phyloP scores from a whole-genome alignment of 352 stramenopile species.

The Phytophthora ramorum region DNA sequence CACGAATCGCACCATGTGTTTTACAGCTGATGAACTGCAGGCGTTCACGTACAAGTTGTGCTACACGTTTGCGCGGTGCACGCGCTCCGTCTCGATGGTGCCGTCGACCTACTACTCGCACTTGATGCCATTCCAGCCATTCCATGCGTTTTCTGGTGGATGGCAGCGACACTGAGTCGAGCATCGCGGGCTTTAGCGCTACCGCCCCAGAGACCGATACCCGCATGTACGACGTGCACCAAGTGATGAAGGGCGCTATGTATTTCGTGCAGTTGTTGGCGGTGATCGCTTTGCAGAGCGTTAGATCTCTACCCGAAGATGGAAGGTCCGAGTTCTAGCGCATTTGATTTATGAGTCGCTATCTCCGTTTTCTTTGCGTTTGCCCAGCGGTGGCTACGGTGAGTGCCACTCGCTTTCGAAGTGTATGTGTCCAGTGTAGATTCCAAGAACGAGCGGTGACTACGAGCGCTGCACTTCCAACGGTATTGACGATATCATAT shows the following conservation, averaged over 20 bases:
- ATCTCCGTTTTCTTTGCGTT: slow-evolving; percentile 9
- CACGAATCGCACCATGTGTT: slow-evolving; percentile 86
- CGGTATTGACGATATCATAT: no score
- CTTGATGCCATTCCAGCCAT: slow-evolving; percentile 85
- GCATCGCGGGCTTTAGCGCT: slow-evolving; percentile 32
- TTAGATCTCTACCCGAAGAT: slow-evolving; percentile 44
- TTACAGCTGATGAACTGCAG: slow-evolving; percentile 75
- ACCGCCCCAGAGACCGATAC: slow-evolving; percentile 41
- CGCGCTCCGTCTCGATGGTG: slow-evolving; percentile 86
- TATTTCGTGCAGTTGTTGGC: slow-evolving; percentile 59
- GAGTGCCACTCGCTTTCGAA: background rate
- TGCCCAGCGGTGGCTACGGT: background rate
- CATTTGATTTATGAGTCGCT: slow-evolving; percentile 31
- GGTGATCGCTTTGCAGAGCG: background rate
- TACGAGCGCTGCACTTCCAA: background rate
- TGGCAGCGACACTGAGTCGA: slow-evolving; percentile 57
- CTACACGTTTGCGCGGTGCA: slow-evolving; percentile 88
- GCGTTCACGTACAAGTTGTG: slow-evolving; percentile 77
- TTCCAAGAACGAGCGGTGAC: slow-evolving; percentile 11
- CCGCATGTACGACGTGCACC: slow-evolving; percentile 60
- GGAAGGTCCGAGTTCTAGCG: background rate
- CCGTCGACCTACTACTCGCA: slow-evolving; percentile 90
- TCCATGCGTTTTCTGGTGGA: slow-evolving; percentile 81
- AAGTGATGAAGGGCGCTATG: slow-evolving; percentile 54
- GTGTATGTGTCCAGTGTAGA: slow-evolving; percentile 19